Evolutionary conservation across 805 yeast species (phyloP).

Genomic region (Metschnikowia gelsemii): DNA sequence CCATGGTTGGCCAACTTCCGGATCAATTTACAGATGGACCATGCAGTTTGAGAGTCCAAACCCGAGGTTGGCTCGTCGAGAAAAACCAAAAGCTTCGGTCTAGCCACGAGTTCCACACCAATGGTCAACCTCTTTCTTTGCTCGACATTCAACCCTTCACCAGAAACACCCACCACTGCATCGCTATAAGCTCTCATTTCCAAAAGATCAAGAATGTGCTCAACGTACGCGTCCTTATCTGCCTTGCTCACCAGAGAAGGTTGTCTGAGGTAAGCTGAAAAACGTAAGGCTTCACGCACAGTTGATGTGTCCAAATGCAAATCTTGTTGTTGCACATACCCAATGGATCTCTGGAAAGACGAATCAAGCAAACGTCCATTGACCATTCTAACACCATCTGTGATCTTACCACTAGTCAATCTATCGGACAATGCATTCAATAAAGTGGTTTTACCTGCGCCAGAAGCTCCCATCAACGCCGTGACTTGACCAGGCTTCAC

Average conservation of each 20-base stretch:
- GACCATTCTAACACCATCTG: slow-evolving; percentile 53
- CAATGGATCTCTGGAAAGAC: slow-evolving; percentile 54
- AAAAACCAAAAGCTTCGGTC: slow-evolving; percentile 50
- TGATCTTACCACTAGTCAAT: slow-evolving; percentile 52
- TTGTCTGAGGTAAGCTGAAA: slow-evolving; percentile 51
- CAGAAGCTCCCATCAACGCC: slow-evolving; percentile 63
- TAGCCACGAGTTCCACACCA: slow-evolving; percentile 55
- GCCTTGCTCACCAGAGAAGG: slow-evolving; percentile 34
- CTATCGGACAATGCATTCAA: slow-evolving; percentile 53
- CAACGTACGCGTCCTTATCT: slow-evolving; percentile 51
- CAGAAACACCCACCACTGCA: slow-evolving; percentile 47
- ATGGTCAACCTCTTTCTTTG: slow-evolving; percentile 53
- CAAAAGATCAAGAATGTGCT: slow-evolving; percentile 46
- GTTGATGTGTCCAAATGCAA: slow-evolving; percentile 49
- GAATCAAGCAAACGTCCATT: slow-evolving; percentile 48
- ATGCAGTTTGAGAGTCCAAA: slow-evolving; percentile 41
- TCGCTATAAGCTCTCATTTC: slow-evolving; percentile 55
- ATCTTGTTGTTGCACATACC: slow-evolving; percentile 62
- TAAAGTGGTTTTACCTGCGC: slow-evolving; percentile 60
- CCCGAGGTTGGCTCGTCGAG: slow-evolving; percentile 46
- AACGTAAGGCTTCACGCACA: slow-evolving; percentile 51
- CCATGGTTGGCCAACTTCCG: slow-evolving; percentile 50
- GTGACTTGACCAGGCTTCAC: slow-evolving; percentile 52
- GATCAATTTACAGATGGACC: slow-evolving; percentile 54
- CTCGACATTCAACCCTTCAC: slow-evolving; percentile 52